Conservation (phyloP, 768 basidiomycete species). For the Mrakia blollopis region DNA sequence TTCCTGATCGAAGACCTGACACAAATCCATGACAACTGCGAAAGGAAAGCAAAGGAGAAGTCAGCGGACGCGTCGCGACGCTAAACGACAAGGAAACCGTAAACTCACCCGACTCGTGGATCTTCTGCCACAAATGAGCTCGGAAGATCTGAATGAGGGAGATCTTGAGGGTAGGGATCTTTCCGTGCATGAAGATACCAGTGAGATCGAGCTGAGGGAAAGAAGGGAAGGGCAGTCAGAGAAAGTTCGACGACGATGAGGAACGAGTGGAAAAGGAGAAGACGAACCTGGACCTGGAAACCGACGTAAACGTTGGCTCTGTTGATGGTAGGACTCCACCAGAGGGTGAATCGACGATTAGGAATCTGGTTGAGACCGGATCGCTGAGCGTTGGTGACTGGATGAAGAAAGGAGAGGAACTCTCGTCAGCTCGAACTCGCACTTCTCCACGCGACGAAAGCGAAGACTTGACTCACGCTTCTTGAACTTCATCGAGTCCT, state of each 20-base stretch:
- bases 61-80: neutral
- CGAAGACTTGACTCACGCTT: slow-evolving; percentile 33
- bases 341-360: slow-evolving; percentile 58
- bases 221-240: neutral
- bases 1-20: slow-evolving; percentile 97
- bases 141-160: slow-evolving; percentile 99
- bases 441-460: neutral
- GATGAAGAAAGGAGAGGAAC: neutral
- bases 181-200: slow-evolving; percentile 95
- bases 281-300: slow-evolving; percentile 75
- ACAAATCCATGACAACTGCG: slow-evolving; percentile 38
- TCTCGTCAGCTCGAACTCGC: neutral
- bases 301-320: slow-evolving; percentile 99
- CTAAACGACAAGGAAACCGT: neutral
- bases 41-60: neutral
- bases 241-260: neutral
- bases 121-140: slow-evolving; percentile 99
- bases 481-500: slow-evolving; percentile 52
- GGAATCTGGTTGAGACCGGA: slow-evolving; percentile 58
- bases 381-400: slow-evolving; percentile 78
- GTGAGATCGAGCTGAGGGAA: slow-evolving; percentile 74
- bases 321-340: slow-evolving; percentile 94
- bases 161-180: slow-evolving; percentile 96
- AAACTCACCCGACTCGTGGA: slow-evolving; percentile 51
- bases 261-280: neutral